Conservation (phyloP, 371 early-diverging fungal genomes). For the Choanephora cucurbitarum region DNA sequence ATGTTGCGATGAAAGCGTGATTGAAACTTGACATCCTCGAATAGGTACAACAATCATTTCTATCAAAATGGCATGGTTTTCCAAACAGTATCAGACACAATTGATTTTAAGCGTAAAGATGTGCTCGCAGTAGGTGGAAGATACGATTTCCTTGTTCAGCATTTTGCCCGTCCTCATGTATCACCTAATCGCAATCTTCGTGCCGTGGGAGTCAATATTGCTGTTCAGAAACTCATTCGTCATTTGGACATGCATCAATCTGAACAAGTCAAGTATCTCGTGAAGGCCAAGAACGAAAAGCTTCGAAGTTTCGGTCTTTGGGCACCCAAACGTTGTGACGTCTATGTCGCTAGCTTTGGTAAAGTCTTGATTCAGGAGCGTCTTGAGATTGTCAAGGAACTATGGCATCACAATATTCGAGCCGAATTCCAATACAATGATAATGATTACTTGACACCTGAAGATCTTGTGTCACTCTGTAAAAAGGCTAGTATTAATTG, state of each 20-base stretch:
- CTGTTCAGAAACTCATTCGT: constrained; percentile 72
- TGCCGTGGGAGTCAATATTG: constrained; percentile 80
- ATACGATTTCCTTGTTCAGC: constrained; percentile 70
- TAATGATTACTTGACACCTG: constrained; percentile 69
- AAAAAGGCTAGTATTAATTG: constrained; percentile 76
- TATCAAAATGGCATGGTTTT: constrained; percentile 77
- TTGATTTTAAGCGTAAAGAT: constrained; percentile 63
- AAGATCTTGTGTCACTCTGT: constrained; percentile 63
- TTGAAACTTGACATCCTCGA: no score
- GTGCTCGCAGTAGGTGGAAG: constrained; percentile 85
- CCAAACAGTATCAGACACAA: constrained; percentile 64
- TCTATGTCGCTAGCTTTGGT: constrained; percentile 82
- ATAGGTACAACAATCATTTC: constrained; percentile 73
- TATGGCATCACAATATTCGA: constrained; percentile 74
- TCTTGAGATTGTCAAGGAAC: constrained; percentile 68
- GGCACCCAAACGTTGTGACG: constrained; percentile 70
- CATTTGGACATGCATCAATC: constrained; percentile 72
- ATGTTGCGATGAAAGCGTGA: background rate
- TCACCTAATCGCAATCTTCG: constrained; percentile 55
- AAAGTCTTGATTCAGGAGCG: constrained; percentile 70
- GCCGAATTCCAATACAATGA: constrained; percentile 80
- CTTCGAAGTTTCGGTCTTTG: constrained; percentile 64
- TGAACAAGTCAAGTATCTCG: constrained; percentile 55
- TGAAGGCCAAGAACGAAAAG: constrained; percentile 60
- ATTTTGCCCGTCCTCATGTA: constrained; percentile 49